Evolutionary conservation across 306 rosid genomes (phyloP).

Genomic region (Acacia confusa): DNA sequence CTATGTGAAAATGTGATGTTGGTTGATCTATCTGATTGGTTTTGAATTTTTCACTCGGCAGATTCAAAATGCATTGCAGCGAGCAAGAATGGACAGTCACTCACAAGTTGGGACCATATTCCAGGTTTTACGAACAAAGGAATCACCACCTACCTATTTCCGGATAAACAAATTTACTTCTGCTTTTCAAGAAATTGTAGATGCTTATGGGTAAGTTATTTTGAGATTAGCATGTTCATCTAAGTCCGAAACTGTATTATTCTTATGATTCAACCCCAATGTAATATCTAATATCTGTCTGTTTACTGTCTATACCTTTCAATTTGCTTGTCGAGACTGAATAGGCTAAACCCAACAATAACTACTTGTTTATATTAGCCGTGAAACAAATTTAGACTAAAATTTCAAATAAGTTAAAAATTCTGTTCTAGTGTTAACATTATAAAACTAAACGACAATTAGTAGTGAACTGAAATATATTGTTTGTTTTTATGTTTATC

Average conservation of each 20-base stretch:
- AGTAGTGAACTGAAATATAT: neutral
- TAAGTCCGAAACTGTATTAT: neutral
- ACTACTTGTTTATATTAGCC: neutral
- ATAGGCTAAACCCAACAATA: neutral
- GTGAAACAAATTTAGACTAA: neutral
- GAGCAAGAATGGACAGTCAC: slow-evolving; percentile 58
- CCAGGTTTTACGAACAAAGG: slow-evolving; percentile 71
- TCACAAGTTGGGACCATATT: slow-evolving; percentile 67
- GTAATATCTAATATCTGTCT: neutral
- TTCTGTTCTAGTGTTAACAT: neutral
- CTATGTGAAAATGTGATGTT: neutral
- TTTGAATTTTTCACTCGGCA: slow-evolving; percentile 37
- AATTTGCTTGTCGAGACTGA: neutral
- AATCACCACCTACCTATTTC: slow-evolving; percentile 69
- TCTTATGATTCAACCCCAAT: neutral
- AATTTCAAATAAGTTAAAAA: neutral
- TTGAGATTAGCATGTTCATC: neutral
- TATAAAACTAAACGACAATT: neutral
- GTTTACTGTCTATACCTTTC: neutral
- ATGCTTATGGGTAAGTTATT: slow-evolving; percentile 79
- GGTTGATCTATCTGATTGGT: slow-evolving; percentile 17
- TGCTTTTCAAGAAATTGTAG: slow-evolving; percentile 78
- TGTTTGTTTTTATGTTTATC: neutral
- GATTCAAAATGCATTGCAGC: slow-evolving; percentile 61
- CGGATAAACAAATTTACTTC: slow-evolving; percentile 68